Base-by-base conservation (phyloP, 208 protist genomes). In the Leishmania mexicana region DNA sequence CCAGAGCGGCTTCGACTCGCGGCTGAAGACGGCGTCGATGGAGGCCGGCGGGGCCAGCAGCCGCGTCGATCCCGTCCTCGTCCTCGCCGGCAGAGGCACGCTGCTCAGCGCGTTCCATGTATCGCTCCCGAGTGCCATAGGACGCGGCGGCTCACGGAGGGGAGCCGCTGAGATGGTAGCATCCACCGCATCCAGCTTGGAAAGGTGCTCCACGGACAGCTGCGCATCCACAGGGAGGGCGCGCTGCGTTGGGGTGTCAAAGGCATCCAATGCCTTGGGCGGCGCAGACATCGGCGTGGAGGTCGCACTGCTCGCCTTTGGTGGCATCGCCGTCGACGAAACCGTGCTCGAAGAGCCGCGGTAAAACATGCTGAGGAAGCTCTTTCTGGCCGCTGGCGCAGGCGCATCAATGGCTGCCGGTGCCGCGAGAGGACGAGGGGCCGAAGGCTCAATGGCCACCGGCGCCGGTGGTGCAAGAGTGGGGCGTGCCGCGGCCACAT, bases 301-400 rank as follows among this genome's bases (percentile, higher is more conserved):
- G 54, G 35, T n/a, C 19, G 28, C 72, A 76, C 4, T 15, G 78
- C 47, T 76, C n/a, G 72, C 35, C 31, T 54, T 51, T 51, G 15
- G 45, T 31, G 51, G 11, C 51, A 45, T 40, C 31, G 11, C 17
- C 3, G 7, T n/a, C 42, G 75, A n/a, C 38, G 70, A 10, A 35
- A 45, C 19, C 53, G 77, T 64, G 17, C 13, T 71, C 42, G 70
- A 49, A 40, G 81, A 42, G 19, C 51, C 45, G 54, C 87, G 82
- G 71, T 84, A 88, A 78, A 88, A 88, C 64, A 90, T 74, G 85
- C 81, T 83, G 62, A 90, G 81, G 68, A 88, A 86, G n/a, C 84
- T 58, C 42, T 84, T 88, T 11, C 53, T 78, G 6, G 80, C 60
- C 15, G 84, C 67, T 6, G 83, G 47, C 19, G 60, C 53, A 24